These are phyloP conservation scores for Pleurotus platypus DNA, from an alignment of 768 basidiomycete species.

Conservation along the genomic window DNA sequence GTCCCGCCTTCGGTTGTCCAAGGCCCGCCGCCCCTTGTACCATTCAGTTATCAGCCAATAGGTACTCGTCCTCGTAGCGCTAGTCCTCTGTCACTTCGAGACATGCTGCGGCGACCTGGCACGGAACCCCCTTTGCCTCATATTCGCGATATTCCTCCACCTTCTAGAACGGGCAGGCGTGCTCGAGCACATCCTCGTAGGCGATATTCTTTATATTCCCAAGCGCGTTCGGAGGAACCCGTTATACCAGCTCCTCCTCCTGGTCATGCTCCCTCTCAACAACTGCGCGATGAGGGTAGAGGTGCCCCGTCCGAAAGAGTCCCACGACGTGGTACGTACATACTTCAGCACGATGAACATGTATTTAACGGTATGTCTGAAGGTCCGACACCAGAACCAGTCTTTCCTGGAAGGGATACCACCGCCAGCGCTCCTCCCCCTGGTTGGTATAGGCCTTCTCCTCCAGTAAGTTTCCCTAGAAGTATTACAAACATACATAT, in stretches of 20 bases:
- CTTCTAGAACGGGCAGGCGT: neutral
- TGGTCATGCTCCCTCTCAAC: neutral
- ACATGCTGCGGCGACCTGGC: slow-evolving; percentile 22
- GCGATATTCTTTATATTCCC: neutral
- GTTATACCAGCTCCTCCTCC: slow-evolving; percentile 1
- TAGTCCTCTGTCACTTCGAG: slow-evolving; percentile 30
- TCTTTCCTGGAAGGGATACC: slow-evolving; percentile 10
- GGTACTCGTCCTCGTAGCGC: slow-evolving; percentile 28
- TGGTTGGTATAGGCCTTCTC: slow-evolving; percentile 8
- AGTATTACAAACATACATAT: slow-evolving; percentile 8
- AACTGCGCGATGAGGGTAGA: neutral
- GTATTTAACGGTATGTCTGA: neutral
- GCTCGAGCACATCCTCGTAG: neutral
- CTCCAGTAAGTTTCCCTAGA: neutral
- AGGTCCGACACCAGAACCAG: slow-evolving; percentile 20
- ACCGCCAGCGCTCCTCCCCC: no score
- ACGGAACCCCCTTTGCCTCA: slow-evolving; percentile 22
- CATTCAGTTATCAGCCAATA: slow-evolving; percentile 52
- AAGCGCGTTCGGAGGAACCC: slow-evolving; percentile 1
- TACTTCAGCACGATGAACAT: neutral
- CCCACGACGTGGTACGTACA: neutral
- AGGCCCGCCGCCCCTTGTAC: slow-evolving; percentile 49
- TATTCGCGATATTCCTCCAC: neutral
- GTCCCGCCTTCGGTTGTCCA: slow-evolving; percentile 36
- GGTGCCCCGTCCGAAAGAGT: neutral